A percentile compares a stretch with the other conserved stretches of the same genome.
These are phyloP conservation scores for Penstemon barbatus DNA, from an alignment of 257 asterid species.

Conservation along the genomic window DNA sequence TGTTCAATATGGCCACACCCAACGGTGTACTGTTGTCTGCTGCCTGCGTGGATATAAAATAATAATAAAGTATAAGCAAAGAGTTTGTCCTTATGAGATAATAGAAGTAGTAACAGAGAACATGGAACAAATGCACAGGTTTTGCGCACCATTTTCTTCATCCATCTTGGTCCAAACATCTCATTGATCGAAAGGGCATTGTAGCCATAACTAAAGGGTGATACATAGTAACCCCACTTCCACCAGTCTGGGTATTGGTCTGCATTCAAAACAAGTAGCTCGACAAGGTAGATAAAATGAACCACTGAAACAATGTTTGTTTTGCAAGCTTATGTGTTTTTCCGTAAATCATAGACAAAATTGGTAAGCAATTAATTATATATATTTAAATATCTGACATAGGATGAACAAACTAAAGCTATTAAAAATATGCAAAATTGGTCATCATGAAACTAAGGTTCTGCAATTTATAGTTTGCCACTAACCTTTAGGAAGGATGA, in stretches of 20 bases:
- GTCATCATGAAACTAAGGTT: too few species aligned
- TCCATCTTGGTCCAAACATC: conserved; percentile 69
- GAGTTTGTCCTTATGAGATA: not conserved
- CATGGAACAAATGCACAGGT: not conserved
- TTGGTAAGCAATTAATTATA: too few species aligned
- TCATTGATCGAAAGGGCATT: conserved; percentile 62
- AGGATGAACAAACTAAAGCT: too few species aligned
- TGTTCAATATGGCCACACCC: conserved; percentile 46
- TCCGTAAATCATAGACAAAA: too few species aligned
- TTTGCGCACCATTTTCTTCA: conserved; percentile 48
- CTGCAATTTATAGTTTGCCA: not conserved
- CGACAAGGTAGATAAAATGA: not conserved
- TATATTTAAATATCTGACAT: too few species aligned
- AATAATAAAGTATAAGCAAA: not conserved
- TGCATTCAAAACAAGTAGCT: conserved; percentile 25
- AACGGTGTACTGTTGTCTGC: conserved; percentile 37
- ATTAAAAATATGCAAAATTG: too few species aligned
- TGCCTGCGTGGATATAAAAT: conserved; percentile 35
- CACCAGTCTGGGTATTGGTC: conserved; percentile 68
- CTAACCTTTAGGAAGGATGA: conserved; percentile 58
- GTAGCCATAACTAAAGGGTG: conserved; percentile 63
- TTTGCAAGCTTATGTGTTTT: too few species aligned
- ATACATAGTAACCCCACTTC: conserved; percentile 65
- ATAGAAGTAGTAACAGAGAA: too few species aligned
- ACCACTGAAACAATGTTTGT: too few species aligned